Base-by-base conservation (phyloP, 2,329 filamentous ascomycete species). In the Trichophyton simii region DNA sequence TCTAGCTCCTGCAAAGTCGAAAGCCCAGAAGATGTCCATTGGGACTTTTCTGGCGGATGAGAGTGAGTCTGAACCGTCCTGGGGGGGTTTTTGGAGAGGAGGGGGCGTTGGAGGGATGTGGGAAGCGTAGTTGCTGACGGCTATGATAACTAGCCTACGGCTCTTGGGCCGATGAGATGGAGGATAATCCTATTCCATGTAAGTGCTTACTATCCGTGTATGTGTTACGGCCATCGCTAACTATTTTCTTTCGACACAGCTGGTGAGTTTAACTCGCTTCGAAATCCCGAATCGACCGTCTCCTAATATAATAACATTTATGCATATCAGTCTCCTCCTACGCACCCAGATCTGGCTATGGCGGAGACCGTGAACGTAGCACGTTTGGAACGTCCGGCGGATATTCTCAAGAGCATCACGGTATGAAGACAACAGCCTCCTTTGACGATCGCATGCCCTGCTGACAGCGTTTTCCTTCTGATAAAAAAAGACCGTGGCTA, bases 121-220 rank as follows among this genome's bases (percentile, higher is more conserved):
- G 25, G 28, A 18, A 36, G 52, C 15, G 11, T 18, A 18, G n/a
- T 38, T 28, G 55, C 55, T 58, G 69, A 66, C 73, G 73, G 64
- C 72, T 65, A 36, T 44, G n/a, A 20, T 65, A 66, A 59, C 71
- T 13, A 88, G 85, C 83, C 71, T 82, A 87, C 72, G 91, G 92
- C 73, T 97, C 94, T 69, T 99, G 94, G 94, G 94, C 94, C 71
- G 95, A 99, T 79, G 94, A 99, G 75, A 96, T 99, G 79, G 94
- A 99, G 77, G 91, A 96, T 72, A 80, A 82, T 76, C 82, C 83
- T 65, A 83, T 88, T 67, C 83, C 85, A 75, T 80, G 88, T 92
- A 82, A 80, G 86, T 62, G 63, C 61, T 63, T 55, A 62, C 52
- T 55, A 34, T 20, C 13, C 46, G 11, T 20, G 44, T 7, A 25